A percentile compares a stretch with the other conserved stretches of the same genome.
These are phyloP conservation scores for Millerozyma acaciae DNA, from an alignment of 805 yeast genomes.

Conservation along the genomic window DNA sequence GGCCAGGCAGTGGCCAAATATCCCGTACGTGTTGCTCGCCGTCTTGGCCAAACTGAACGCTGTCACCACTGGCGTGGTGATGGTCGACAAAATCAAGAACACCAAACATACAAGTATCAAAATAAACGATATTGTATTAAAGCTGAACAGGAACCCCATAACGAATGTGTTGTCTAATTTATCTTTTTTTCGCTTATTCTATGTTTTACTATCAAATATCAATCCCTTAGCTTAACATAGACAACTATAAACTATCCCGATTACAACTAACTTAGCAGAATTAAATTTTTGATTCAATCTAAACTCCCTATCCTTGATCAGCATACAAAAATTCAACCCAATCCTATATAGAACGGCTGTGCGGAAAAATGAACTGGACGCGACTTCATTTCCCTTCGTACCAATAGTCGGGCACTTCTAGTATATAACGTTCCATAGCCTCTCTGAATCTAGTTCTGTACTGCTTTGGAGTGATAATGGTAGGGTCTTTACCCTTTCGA, in stretches of 20 bases:
- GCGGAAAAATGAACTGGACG: neutral
- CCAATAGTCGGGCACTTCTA: conserved; percentile 88
- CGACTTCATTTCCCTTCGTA: conserved; percentile 28
- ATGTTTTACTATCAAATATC: no score
- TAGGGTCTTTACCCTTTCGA: conserved; percentile 89
- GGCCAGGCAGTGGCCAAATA: conserved; percentile 58
- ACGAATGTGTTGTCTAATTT: neutral
- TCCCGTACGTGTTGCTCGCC: conserved; percentile 50
- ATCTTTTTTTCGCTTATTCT: no score
- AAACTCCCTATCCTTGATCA: no score
- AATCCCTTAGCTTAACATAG: no score
- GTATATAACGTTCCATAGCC: conserved; percentile 93
- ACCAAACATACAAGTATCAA: conserved; percentile 54
- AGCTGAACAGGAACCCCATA: conserved; percentile 10
- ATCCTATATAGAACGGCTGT: conserved; percentile 2
- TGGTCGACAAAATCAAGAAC: conserved; percentile 55
- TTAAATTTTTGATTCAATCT: no score
- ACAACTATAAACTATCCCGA: no score
- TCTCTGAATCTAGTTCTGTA: conserved; percentile 91
- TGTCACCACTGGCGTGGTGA: conserved; percentile 57
- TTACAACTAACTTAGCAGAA: no score
- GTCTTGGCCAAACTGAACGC: conserved; percentile 49
- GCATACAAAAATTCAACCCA: no score
- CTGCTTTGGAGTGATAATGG: conserved; percentile 95
- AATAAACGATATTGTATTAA: conserved; percentile 19